phyloP scores from a whole-genome alignment of 768 basidiomycete species.

The Leccinum subgranulosum region DNA sequence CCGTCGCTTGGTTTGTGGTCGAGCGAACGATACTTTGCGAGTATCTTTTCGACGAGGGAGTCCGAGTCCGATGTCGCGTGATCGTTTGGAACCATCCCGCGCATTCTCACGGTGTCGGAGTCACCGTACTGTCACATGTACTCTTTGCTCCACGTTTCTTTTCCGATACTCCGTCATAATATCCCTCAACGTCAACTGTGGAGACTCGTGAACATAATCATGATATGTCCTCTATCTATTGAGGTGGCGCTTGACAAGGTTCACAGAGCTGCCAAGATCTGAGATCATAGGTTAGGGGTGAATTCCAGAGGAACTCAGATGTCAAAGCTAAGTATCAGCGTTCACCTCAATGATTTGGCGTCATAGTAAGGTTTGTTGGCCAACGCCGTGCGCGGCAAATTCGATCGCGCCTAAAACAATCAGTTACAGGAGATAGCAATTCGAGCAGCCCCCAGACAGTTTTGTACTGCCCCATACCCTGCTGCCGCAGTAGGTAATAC shows the following conservation, averaged over 20 bases:
- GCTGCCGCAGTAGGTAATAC: slow-evolving; percentile 41
- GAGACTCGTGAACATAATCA: neutral
- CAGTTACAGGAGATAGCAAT: neutral
- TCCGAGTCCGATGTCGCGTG: slow-evolving; percentile 7
- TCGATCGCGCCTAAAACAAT: neutral
- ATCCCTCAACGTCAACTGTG: neutral
- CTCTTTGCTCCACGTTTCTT: too few relatives aligned
- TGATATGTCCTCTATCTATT: neutral
- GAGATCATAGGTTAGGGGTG: neutral
- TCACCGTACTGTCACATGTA: neutral
- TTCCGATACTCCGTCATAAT: too few relatives aligned
- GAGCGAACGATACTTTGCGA: slow-evolving; percentile 43
- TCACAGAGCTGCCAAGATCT: neutral
- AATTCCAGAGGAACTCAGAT: neutral
- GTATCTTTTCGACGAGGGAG: slow-evolving; percentile 38
- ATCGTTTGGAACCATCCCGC: slow-evolving; percentile 7
- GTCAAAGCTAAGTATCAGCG: neutral
- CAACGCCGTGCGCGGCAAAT: neutral
- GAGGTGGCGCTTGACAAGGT: neutral
- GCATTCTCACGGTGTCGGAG: neutral
- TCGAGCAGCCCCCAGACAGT: neutral
- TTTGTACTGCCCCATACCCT: slow-evolving; percentile 21
- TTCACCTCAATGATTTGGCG: neutral
- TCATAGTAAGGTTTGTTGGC: neutral
- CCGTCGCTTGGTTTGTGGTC: slow-evolving; percentile 48